These are phyloP conservation scores for Xylariaceae sp. DNA, from an alignment of 2,329 filamentous ascomycete species.

Conservation along the genomic window DNA sequence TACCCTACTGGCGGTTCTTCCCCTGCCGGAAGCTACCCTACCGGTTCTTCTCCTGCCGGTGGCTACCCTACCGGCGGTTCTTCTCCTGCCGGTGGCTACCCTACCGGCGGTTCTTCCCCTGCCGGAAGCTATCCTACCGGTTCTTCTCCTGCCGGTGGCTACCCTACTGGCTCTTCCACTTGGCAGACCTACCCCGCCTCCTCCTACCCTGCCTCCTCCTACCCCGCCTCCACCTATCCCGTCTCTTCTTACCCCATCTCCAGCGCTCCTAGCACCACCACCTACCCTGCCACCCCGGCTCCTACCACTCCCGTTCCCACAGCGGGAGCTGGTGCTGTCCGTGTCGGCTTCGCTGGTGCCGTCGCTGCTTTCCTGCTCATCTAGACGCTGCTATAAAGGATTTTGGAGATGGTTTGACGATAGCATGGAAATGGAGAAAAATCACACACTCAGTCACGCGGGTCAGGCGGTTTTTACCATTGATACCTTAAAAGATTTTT, in stretches of 20 bases:
- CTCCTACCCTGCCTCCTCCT: neutral
- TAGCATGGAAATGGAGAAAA: no score
- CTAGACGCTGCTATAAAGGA: no score
- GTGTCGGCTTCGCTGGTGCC: neutral
- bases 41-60: no score
- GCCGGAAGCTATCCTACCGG: no score
- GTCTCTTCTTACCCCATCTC: neutral
- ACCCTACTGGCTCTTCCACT: neutral
- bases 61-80: neutral
- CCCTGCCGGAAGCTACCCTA: neutral
- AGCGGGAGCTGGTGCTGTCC: neutral
- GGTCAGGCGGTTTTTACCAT: no score
- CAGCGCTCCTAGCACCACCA: neutral
- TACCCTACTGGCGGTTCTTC: neutral
- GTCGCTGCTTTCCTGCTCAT: neutral
- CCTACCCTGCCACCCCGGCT: neutral
- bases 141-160: neutral
- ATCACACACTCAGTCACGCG: no score
- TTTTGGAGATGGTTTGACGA: no score
- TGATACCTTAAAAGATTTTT: no score
- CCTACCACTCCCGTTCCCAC: neutral
- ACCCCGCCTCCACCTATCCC: neutral
- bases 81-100: constrained; percentile 3
- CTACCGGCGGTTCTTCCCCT: neutral
- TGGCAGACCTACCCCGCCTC: neutral